Evolutionary conservation across 176 grass and related monocot genomes (phyloP), one percentile per base, ranked within the genome.

Genomic region (Aegilops tauschii): DNA sequence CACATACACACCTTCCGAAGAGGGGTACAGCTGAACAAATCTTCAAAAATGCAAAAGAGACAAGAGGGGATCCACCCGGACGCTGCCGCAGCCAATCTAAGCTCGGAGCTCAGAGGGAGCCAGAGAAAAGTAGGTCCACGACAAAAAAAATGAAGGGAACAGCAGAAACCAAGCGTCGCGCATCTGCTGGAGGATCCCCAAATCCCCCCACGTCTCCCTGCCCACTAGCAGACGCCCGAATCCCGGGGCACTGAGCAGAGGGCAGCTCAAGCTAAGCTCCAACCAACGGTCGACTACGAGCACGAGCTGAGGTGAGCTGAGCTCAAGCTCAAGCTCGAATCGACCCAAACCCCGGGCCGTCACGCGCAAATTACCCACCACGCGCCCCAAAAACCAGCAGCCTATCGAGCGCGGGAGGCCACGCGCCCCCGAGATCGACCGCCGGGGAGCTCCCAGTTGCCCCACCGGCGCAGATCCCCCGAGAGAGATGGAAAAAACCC

Each of bases 251-350:
- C 63, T 54, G 50, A 71, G 54, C 85, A 65, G 54, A 45, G 23
- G 54, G 77, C 77, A 85, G 64, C 78, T 47, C 64, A 72, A 82
- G 65, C 64, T 58, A 65, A 52, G 81, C 30, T 68, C 18, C 39
- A 25, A 61, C 80, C 69, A 81, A 54, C 50, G 50, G 25, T 39
- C 45, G 61, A 37, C 29, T 13, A 73, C 45, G 37, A 91, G 63
- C 77, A 78, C 12, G 23, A 75, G 71, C 71, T 2, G 71, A 52
- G 39, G 35, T 25, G 37, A 78, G 44, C 78, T 73, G 78, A 92
- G 54, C 72, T 74, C 11, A 87, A 78, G 81, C 81, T 88, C 49
- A 87, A 78, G 81, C 81, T 88, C 49, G 81, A 88, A 91, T 91
- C 86, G 82, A 79, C 80, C 32, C 82, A 77, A 78, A 78, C 63